Evolutionary conservation across 2,329 filamentous ascomycete species (phyloP).

Genomic region (Lachnellula arida): DNA sequence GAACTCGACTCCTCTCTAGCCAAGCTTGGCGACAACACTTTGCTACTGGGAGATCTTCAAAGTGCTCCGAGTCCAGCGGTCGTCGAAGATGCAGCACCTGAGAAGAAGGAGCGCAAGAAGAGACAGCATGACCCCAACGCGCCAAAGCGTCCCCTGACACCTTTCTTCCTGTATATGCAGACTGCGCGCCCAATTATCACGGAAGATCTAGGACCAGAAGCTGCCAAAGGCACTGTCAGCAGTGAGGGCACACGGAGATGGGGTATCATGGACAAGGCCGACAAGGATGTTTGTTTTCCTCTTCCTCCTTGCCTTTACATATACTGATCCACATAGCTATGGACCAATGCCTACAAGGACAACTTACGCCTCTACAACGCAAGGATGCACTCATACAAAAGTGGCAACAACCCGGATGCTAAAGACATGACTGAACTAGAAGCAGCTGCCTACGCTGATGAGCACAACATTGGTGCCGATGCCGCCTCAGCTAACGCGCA

Average conservation of each 20-base stretch:
- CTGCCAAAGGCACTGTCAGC: slow-evolving; percentile 81
- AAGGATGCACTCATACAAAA: slow-evolving; percentile 60
- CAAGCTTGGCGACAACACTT: slow-evolving; percentile 41
- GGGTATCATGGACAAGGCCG: slow-evolving; percentile 67
- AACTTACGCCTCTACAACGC: slow-evolving; percentile 63
- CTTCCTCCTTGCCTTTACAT: background rate
- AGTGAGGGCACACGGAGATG: slow-evolving; percentile 83
- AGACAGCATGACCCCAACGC: slow-evolving; percentile 84
- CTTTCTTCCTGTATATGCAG: slow-evolving; percentile 94
- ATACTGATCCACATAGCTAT: slow-evolving; percentile 33
- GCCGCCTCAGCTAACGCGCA: slow-evolving; percentile 28
- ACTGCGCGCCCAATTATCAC: slow-evolving; percentile 80
- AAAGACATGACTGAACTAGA: slow-evolving; percentile 59
- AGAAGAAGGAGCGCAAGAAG: slow-evolving; percentile 89
- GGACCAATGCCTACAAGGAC: slow-evolving; percentile 64
- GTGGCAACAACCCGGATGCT: slow-evolving; percentile 48
- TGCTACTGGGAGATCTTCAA: slow-evolving; percentile 31
- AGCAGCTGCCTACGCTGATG: slow-evolving; percentile 56
- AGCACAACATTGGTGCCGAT: slow-evolving; percentile 50
- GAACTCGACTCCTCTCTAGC: slow-evolving; percentile 42
- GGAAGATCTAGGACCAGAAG: slow-evolving; percentile 66
- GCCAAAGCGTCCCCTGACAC: slow-evolving; percentile 88
- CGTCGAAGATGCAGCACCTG: slow-evolving; percentile 48
- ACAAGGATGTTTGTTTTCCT: slow-evolving; percentile 55
- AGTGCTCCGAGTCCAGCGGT: slow-evolving; percentile 36